A percentile compares a stretch with the other conserved stretches of the same genome.
Evolutionary conservation across 202 grass and related monocot genomes (phyloP).

Genomic region (Dendrocalamus latiflorus): DNA sequence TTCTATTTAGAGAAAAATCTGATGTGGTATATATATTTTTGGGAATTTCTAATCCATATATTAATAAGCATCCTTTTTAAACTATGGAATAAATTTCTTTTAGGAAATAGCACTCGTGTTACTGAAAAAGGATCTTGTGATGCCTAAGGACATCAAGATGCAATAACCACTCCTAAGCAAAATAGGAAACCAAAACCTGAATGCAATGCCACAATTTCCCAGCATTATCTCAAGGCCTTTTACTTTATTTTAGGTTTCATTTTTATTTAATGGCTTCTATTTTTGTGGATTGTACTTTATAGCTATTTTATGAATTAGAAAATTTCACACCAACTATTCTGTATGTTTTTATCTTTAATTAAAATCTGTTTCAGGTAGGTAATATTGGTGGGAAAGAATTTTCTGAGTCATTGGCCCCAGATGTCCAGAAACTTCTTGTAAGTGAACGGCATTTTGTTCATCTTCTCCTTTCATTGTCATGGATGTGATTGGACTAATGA

Average conservation of each 20-base stretch:
- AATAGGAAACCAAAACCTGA: conserved; percentile 8
- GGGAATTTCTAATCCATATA: neutral
- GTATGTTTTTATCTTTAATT: conserved; percentile 17
- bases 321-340: neutral
- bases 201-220: neutral
- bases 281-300: neutral
- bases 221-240: conserved; percentile 6
- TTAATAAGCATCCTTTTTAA: conserved; percentile 2
- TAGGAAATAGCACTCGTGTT: neutral
- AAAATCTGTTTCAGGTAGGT: conserved; percentile 72
- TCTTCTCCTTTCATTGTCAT: conserved; percentile 10
- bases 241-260: neutral
- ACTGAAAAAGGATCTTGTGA: neutral
- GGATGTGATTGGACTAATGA: conserved; percentile 14
- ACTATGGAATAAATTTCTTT: neutral
- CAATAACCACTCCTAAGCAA: neutral
- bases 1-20: neutral
- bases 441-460: conserved; percentile 22
- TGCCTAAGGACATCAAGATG: neutral
- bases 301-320: neutral
- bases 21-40: neutral
- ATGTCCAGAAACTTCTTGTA: conserved; percentile 98
- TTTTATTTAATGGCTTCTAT: neutral
- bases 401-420: conserved; percentile 96
- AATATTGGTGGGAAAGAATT: conserved; percentile 99